Evolutionary conservation across 2,329 filamentous ascomycete genomes (phyloP), one percentile per base, ranked within the genome.

Genomic region (Stagonosporopsis chrysanthemi): DNA sequence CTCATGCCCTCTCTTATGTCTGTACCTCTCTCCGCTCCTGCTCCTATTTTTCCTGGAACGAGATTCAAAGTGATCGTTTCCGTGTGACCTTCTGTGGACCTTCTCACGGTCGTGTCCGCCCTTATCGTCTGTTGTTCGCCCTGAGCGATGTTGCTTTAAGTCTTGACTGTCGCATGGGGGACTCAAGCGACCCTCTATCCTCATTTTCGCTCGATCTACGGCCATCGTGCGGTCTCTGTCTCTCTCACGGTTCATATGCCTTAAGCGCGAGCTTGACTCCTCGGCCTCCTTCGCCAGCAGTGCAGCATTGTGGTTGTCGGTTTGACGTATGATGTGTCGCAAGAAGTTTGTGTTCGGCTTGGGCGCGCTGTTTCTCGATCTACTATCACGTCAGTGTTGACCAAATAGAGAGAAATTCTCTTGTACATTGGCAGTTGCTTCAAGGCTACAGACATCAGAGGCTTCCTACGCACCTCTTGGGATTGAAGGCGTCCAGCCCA

Each of bases 291-390:
- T 96, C 0, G 90, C 91, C 17, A 92, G 85, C 28, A 98, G 81
- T 0, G 91, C 90, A 23, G 90, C 87, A 83, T 99, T 99, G 78
- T 99, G 94, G 51, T 78, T 89, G 67, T 96, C 90, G 8, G 92
- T 96, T 65, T 95, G 90, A 62, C 89, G 90, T 60, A 99, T 91
- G 54, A 98, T 90, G 69, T 95, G 90, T 56, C 88, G 88, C 39
- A 99, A 80, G 73, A 98, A 98, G 31, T 90, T 86, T 0, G 91
- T 97, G 70, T 99, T 98, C 3, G 94, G 93, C 73, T 94, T 97
- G 0, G 91, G 91, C 62, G 84, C 85, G 49, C 88, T 86, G 65
- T 85, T 84, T 42, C 84, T 55, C 88, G 85, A 69, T 86, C 92
- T 76, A 14, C 22, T 3, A 2, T 42, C 17, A 12, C 29, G 33